Conservation (phyloP, 2,329 filamentous ascomycete genomes). For the Penicillium sp. region DNA sequence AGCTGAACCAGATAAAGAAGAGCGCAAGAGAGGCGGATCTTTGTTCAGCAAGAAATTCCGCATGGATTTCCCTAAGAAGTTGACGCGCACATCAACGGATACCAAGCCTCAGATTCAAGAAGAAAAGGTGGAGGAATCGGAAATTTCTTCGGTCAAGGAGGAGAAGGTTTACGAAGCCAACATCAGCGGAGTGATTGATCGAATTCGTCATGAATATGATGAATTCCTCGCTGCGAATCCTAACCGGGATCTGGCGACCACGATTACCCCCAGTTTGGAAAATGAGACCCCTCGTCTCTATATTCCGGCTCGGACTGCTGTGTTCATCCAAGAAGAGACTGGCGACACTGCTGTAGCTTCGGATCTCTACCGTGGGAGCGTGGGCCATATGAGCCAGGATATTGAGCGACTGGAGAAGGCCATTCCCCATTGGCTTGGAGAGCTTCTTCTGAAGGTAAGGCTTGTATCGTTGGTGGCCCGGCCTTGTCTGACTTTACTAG, state of each 20-base stretch:
- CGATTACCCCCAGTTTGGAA: slow-evolving; percentile 40
- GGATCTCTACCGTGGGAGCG: slow-evolving; percentile 85
- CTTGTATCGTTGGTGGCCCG: too few relatives aligned
- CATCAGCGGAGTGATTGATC: slow-evolving; percentile 43
- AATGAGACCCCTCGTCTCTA: slow-evolving; percentile 43
- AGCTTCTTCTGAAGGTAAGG: slow-evolving; percentile 66
- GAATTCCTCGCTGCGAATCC: slow-evolving; percentile 38
- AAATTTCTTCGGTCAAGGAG: slow-evolving; percentile 49
- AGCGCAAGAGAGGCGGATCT: slow-evolving; percentile 53
- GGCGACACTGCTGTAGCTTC: slow-evolving; percentile 61
- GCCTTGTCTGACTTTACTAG: slow-evolving; percentile 40
- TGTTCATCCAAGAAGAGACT: slow-evolving; percentile 61
- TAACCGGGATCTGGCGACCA: slow-evolving; percentile 33
- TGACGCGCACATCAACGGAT: slow-evolving; percentile 61
- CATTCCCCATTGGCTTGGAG: slow-evolving; percentile 86
- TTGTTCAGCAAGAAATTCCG: slow-evolving; percentile 81
- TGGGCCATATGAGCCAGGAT: slow-evolving; percentile 68
- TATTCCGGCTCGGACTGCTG: slow-evolving; percentile 48
- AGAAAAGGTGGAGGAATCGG: slow-evolving; percentile 60
- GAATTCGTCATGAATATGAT: slow-evolving; percentile 44
- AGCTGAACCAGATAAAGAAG: slow-evolving; percentile 54
- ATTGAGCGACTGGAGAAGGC: slow-evolving; percentile 78
- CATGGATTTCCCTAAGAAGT: slow-evolving; percentile 72
- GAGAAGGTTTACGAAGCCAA: slow-evolving; percentile 44
- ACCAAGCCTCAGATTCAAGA: slow-evolving; percentile 67